Evolutionary conservation across 805 yeast genomes (phyloP).

Genomic region (Wickerhamiella lipophila): DNA sequence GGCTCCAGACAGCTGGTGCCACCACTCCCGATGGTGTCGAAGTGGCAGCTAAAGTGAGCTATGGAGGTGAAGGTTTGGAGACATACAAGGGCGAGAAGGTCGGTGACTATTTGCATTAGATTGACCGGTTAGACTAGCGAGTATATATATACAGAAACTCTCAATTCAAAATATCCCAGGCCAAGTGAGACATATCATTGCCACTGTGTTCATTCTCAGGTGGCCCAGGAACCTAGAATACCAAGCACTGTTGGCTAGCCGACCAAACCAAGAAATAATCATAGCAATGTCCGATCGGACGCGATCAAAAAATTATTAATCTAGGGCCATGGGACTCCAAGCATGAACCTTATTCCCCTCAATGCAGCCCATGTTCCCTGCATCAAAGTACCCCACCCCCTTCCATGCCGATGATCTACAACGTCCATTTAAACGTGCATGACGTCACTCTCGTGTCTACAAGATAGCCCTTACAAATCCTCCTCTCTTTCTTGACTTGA

Average conservation of each 20-base stretch:
- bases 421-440: neutral
- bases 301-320: too few species aligned
- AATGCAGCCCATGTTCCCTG: too few species aligned
- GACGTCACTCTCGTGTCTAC: neutral
- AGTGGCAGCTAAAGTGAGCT: constrained; percentile 63
- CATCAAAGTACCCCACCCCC: too few species aligned
- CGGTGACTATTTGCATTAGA: constrained; percentile 3
- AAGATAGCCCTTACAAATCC: neutral
- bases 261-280: neutral
- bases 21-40: constrained; percentile 44
- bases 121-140: neutral
- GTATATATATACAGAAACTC: too few species aligned
- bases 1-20: constrained; percentile 70
- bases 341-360: too few species aligned
- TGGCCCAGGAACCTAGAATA: neutral
- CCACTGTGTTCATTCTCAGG: neutral
- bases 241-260: neutral
- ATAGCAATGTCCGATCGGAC: too few species aligned
- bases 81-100: constrained; percentile 36
- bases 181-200: too few species aligned
- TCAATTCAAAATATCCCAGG: too few species aligned
- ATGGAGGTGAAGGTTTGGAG: constrained; percentile 58
- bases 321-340: too few species aligned
- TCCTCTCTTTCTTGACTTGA: neutral
- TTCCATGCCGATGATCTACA: too few species aligned